phyloP scores from a whole-genome alignment of 768 basidiomycete genomes.

The Ephemerocybe angulata region DNA sequence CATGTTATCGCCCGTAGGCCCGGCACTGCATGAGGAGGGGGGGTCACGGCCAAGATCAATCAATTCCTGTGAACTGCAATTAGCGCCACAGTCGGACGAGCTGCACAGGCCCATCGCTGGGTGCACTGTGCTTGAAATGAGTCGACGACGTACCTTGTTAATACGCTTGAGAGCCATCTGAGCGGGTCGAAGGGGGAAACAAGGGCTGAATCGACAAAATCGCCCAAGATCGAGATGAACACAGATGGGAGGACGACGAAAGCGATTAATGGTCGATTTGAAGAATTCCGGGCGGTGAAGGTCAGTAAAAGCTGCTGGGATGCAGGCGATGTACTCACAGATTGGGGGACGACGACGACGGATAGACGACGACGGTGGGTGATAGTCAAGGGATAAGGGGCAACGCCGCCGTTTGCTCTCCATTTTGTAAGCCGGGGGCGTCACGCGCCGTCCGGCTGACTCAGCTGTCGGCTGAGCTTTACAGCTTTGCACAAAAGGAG shows the following conservation, averaged over 20 bases:
- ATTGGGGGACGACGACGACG: conserved; percentile 22
- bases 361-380: conserved; percentile 31
- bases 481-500: background rate
- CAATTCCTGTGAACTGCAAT: conserved; percentile 70
- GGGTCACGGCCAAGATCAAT: conserved; percentile 99
- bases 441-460: conserved; percentile 32
- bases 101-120: conserved; percentile 20
- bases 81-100: conserved; percentile 9
- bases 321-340: conserved; percentile 28
- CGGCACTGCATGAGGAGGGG: conserved; percentile 98
- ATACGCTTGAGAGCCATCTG: conserved; percentile 98
- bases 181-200: conserved; percentile 25
- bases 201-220: conserved; percentile 33
- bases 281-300: conserved; percentile 9
- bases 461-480: conserved; percentile 20
- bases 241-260: conserved; percentile 16
- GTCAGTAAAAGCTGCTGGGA: conserved; percentile 4
- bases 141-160: conserved; percentile 76
- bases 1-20: conserved; percentile 96
- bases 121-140: background rate
- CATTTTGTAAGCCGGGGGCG: conserved; percentile 40
- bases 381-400: conserved; percentile 52
- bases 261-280: conserved; percentile 32
- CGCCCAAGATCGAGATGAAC: conserved; percentile 40
- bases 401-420: conserved; percentile 37